Evolutionary conservation across 768 basidiomycete genomes (phyloP).

Genomic region (Hysterangium stoloniferum): DNA sequence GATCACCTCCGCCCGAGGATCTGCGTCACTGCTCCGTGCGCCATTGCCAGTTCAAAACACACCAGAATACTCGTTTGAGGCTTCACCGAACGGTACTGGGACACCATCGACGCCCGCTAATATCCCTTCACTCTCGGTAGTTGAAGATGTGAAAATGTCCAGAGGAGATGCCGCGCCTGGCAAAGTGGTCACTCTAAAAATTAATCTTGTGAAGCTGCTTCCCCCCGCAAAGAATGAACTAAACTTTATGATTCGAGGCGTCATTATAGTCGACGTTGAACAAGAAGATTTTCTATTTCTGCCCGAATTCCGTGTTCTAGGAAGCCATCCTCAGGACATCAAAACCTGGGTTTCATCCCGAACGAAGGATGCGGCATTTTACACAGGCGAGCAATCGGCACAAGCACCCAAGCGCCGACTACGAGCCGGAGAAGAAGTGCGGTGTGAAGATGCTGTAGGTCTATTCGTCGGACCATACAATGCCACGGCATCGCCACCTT

Average conservation of each 20-base stretch:
- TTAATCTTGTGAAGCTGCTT: constrained; percentile 74
- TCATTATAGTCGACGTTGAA: constrained; percentile 44
- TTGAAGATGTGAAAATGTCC: constrained; percentile 9
- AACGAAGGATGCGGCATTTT: constrained; percentile 50
- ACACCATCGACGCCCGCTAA: neutral
- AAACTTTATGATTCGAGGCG: constrained; percentile 58
- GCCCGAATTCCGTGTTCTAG: constrained; percentile 62
- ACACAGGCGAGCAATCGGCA: constrained; percentile 55
- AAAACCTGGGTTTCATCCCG: constrained; percentile 48
- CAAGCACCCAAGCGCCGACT: constrained; percentile 53
- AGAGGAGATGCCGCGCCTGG: constrained; percentile 35
- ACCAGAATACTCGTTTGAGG: constrained; percentile 73
- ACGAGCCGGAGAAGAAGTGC: constrained; percentile 50
- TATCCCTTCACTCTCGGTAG: neutral
- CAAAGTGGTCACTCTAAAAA: constrained; percentile 59
- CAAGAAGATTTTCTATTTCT: constrained; percentile 48
- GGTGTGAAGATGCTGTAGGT: constrained; percentile 44
- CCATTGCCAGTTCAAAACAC: constrained; percentile 59
- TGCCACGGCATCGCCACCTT: constrained; percentile 23
- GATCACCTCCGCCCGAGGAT: constrained; percentile 5
- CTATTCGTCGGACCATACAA: constrained; percentile 34
- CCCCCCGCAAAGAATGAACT: constrained; percentile 58
- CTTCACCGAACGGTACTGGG: constrained; percentile 25
- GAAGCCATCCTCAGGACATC: constrained; percentile 55
- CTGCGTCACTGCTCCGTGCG: constrained; percentile 63